Conservation (phyloP, 306 rosid species). For the Trifolium fragiferum region DNA sequence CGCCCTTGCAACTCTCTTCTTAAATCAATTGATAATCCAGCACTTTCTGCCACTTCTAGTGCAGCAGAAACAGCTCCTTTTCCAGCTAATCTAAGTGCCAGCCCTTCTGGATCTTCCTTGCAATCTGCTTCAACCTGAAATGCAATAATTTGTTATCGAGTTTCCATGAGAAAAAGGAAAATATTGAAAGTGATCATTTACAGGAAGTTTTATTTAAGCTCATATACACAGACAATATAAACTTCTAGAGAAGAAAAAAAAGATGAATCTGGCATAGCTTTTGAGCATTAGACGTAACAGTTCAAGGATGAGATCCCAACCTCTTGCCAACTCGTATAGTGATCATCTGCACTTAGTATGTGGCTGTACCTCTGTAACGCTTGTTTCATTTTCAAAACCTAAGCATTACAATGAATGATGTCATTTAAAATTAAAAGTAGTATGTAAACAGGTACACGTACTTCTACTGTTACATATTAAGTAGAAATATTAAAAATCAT, state of each 20-base stretch:
- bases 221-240: slow-evolving; percentile 29
- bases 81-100: slow-evolving; percentile 95
- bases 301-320: slow-evolving; percentile 49
- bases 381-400: slow-evolving; percentile 86
- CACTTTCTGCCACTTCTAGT: slow-evolving; percentile 96
- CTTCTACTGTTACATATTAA: not conserved
- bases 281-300: slow-evolving; percentile 27
- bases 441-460: not conserved
- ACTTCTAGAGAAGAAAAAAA: slow-evolving; percentile 30
- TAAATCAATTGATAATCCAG: slow-evolving; percentile 85
- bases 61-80: slow-evolving; percentile 99
- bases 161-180: slow-evolving; percentile 5
- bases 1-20: slow-evolving; percentile 96
- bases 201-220: slow-evolving; percentile 22
- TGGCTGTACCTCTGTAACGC: slow-evolving; percentile 92
- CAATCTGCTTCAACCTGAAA: slow-evolving; percentile 95
- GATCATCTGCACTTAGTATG: slow-evolving; percentile 88
- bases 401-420: slow-evolving; percentile 47
- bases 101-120: slow-evolving; percentile 98
- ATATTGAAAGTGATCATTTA: slow-evolving; percentile 24
- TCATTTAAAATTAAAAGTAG: slow-evolving; percentile 41
- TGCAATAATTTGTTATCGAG: slow-evolving; percentile 30
- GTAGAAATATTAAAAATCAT: not conserved
- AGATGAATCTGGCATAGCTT: slow-evolving; percentile 15
- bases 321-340: slow-evolving; percentile 96